Base-by-base conservation (phyloP, 2,329 filamentous ascomycete genomes). In the Leptographium radiaticola region DNA sequence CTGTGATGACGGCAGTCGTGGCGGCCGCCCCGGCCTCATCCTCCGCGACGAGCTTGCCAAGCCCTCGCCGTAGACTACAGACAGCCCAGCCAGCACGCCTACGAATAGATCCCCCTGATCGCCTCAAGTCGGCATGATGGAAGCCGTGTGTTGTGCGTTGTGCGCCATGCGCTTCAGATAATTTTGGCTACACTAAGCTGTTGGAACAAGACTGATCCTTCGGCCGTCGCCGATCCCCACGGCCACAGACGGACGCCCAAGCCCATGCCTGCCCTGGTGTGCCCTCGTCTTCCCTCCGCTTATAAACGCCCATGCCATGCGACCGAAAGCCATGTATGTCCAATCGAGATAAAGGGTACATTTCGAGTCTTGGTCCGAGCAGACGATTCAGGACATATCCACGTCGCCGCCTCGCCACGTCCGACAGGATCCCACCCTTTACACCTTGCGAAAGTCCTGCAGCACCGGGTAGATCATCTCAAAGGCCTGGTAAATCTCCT, bases 401-500 rank as follows among this genome's bases (percentile, higher is more conserved):
- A n/a, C n/a, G n/a, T n/a, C n/a, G 25, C 25, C 25, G 25, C 25
- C 25, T 25, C 25, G 25, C 25, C 25, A 25, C 25, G 2, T 5
- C 25, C 25, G 25, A 25, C 25, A 5, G 2, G 25, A 25, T 5
- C 25, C 25, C 25, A 25, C 25, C 25, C 3, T 31, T 20, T 73
- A 80, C 59, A 79, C 71, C 67, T 80, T 80, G 63, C 76, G 75
- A 71, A 80, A 80, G 67, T 80, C 76, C 76, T 89, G 87, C 66
- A 95, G 76, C 74, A 95, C 90, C 68, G 90, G 90, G 68, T 95
- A 95, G 74, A 96, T 95, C 83, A 94, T 86, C 74, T 95, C 89
- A 66, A 95, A 95, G 48, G 89, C 89, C 70, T 93, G 87, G 66
- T 95, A 95, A 62, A 98, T 97, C 74, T 97, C 93, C 71, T 98